These are phyloP conservation scores for Oryza longistaminata DNA, from an alignment of 176 grass and related monocot species.

Conservation along the genomic window DNA sequence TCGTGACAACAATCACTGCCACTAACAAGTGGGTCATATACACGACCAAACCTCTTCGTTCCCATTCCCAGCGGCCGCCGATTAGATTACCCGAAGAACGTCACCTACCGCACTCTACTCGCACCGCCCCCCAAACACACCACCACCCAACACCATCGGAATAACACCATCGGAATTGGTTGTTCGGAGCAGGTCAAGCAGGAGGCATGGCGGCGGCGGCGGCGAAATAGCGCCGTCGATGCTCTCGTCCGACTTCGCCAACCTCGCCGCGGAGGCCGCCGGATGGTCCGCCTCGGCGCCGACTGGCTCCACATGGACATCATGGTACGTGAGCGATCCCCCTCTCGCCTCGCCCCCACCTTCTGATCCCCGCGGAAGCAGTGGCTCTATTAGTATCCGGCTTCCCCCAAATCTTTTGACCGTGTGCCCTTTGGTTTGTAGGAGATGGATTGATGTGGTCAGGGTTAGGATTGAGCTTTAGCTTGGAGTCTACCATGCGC, in stretches of 20 bases:
- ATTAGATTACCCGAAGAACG: no score
- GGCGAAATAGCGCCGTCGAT: constrained; percentile 56
- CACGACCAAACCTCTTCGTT: not conserved
- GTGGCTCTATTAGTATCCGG: not conserved
- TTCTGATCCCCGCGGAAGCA: not conserved
- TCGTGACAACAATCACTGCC: no score
- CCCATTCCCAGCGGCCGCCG: no score
- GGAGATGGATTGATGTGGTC: not conserved
- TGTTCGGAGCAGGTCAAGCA: not conserved
- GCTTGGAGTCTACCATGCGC: not conserved
- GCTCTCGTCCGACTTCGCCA: constrained; percentile 82
- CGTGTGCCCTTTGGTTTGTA: no score
- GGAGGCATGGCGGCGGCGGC: constrained; percentile 1
- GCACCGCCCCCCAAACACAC: no score
- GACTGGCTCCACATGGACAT: constrained; percentile 99
- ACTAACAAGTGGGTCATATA: not conserved
- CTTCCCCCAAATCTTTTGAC: no score
- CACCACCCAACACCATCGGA: no score
- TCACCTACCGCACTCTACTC: no score
- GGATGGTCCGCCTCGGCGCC: constrained; percentile 85
- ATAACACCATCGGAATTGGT: no score
- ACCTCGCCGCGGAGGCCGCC: constrained; percentile 37
- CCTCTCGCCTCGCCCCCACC: not conserved
- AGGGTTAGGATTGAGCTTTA: not conserved
- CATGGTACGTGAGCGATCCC: constrained; percentile 58